Conservation (phyloP, 2,329 filamentous ascomycete species). For the Calonectria pseudoreteaudii region DNA sequence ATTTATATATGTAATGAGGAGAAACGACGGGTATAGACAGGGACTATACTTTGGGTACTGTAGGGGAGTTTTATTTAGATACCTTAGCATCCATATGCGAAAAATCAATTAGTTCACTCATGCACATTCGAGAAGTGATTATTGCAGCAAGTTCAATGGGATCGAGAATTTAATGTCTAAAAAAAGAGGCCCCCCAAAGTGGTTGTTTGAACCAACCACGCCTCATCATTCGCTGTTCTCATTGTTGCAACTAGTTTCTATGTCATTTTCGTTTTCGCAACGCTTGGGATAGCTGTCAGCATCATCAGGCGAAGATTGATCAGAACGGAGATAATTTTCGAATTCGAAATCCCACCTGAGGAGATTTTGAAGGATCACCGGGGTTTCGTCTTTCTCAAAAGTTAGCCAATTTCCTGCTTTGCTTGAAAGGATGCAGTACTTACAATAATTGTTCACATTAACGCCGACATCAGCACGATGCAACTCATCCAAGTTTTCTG, state of each 20-base stretch:
- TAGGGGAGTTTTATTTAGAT: slow-evolving; percentile 4
- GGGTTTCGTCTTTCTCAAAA: neutral
- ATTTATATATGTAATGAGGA: slow-evolving; percentile 15
- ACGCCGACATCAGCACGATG: neutral
- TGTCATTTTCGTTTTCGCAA: neutral
- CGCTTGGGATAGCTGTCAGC: too few species aligned
- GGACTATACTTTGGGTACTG: slow-evolving; percentile 1
- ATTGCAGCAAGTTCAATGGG: neutral
- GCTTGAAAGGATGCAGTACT: neutral
- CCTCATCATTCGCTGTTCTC: too few species aligned
- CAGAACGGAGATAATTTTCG: neutral
- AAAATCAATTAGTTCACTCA: slow-evolving; percentile 3
- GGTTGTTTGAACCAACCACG: neutral
- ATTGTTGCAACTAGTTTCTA: too few species aligned
- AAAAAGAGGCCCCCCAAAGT: neutral
- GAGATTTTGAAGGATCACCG: fast-evolving
- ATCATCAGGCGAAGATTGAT: neutral
- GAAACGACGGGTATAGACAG: slow-evolving; percentile 11
- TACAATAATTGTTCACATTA: neutral
- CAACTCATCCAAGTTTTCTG: neutral
- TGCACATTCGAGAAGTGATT: neutral
- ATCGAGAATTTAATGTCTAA: too few species aligned
- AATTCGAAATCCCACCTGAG: neutral
- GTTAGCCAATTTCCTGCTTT: neutral
- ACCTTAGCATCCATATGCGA: slow-evolving; percentile 7